Evolutionary conservation across 257 asterid genomes (phyloP).

Genomic region (Scutellaria galericulata): DNA sequence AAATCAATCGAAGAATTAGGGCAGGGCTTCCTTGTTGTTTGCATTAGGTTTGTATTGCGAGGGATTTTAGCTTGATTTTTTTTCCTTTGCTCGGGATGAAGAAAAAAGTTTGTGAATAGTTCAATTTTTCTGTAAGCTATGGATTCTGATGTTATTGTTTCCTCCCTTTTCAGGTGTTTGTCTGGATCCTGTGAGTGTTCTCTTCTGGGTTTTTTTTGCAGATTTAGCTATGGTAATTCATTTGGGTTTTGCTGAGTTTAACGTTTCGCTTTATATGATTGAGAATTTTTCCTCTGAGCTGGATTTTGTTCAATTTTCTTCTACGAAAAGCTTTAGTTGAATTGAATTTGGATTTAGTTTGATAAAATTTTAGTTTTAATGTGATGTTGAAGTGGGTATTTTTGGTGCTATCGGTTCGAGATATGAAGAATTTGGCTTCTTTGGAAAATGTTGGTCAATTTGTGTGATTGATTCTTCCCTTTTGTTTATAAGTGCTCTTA

Average conservation of each 20-base stretch:
- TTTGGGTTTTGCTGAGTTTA: slow-evolving; percentile 1
- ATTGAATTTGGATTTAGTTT: background rate
- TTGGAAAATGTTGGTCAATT: background rate
- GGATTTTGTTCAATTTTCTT: background rate
- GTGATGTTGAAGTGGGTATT: background rate
- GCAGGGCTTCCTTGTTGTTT: background rate
- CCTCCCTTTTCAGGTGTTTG: slow-evolving; percentile 25
- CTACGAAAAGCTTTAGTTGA: too few species aligned
- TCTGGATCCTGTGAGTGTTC: background rate
- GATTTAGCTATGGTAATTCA: slow-evolving; percentile 35
- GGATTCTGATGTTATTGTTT: background rate
- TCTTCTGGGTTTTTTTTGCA: slow-evolving; percentile 10
- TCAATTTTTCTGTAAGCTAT: background rate
- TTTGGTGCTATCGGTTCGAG: background rate
- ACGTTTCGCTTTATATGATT: background rate
- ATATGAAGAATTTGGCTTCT: background rate
- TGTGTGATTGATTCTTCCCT: background rate
- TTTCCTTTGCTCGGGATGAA: background rate
- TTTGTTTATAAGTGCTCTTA: background rate
- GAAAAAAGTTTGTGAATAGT: background rate
- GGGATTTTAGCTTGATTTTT: background rate
- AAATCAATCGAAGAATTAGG: background rate
- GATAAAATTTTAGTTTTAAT: background rate
- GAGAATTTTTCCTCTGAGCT: background rate
- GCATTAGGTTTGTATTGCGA: background rate